Conservation (phyloP, 352 stramenopile species). For the Pythium diclinum region DNA sequence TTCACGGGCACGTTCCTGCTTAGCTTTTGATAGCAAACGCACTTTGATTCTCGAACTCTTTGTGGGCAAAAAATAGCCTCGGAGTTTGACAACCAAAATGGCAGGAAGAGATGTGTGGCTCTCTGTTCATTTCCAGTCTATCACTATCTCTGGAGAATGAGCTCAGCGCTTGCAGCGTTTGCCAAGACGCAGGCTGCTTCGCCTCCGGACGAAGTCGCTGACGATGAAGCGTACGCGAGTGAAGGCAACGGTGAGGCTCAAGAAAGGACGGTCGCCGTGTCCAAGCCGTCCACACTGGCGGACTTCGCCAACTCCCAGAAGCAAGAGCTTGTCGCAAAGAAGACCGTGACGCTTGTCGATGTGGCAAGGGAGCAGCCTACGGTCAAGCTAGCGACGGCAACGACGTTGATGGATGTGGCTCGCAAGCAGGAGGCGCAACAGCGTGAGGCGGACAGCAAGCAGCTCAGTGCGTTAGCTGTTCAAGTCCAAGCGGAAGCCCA, state of each 20-base stretch:
- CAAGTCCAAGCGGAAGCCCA: constrained; percentile 43
- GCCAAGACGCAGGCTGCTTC: constrained; percentile 6
- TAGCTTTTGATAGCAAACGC: neutral
- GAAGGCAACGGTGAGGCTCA: neutral
- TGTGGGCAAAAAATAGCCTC: neutral
- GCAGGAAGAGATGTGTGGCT: neutral
- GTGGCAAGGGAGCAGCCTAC: constrained; percentile 31
- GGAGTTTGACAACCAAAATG: neutral
- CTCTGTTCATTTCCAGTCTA: neutral
- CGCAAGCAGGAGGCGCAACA: constrained; percentile 14
- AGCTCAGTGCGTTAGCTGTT: constrained; percentile 32
- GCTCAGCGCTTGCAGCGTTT: constrained; percentile 25
- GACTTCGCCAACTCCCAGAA: constrained; percentile 10
- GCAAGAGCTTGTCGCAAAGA: neutral
- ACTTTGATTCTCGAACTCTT: neutral
- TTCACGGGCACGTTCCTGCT: no score
- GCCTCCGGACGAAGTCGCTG: constrained; percentile 4
- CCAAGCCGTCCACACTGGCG: neutral
- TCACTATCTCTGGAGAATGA: constrained; percentile 5
- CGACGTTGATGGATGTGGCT: constrained; percentile 26
- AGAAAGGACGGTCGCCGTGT: neutral
- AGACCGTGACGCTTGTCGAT: constrained; percentile 27
- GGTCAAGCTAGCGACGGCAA: neutral
- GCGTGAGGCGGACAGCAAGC: constrained; percentile 6
- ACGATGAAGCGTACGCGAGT: constrained; percentile 12